phyloP scores from a whole-genome alignment of 2,329 filamentous ascomycete species.

The Phialophora chinensis region DNA sequence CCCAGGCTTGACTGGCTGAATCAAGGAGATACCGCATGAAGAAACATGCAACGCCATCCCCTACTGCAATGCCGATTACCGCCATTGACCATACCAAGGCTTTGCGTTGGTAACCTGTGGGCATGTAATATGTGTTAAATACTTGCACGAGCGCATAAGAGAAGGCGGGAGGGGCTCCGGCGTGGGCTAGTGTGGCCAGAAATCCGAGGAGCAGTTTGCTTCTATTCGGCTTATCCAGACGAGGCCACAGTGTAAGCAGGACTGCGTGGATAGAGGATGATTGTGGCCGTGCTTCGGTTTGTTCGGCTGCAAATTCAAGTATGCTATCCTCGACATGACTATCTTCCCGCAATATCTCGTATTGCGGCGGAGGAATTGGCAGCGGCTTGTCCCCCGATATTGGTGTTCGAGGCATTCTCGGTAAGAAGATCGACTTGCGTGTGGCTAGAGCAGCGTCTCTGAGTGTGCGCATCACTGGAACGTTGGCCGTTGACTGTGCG shows the following conservation, averaged over 20 bases:
- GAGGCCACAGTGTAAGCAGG: constrained; percentile 73
- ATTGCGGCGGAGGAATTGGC: constrained; percentile 19
- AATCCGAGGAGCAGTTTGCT: constrained; percentile 65
- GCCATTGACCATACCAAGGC: constrained; percentile 71
- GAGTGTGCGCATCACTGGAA: neutral
- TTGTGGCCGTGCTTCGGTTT: neutral
- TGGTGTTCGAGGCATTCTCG: constrained; percentile 8
- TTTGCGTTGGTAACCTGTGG: constrained; percentile 54
- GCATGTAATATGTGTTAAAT: constrained; percentile 70
- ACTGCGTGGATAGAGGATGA: constrained; percentile 58
- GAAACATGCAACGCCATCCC: constrained; percentile 71
- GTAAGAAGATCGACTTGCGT: constrained; percentile 1
- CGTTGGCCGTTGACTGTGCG: neutral
- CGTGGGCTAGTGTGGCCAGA: constrained; percentile 66
- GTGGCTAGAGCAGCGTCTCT: neutral
- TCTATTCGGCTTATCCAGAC: constrained; percentile 59
- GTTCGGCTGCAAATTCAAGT: neutral
- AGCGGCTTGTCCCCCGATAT: constrained; percentile 23
- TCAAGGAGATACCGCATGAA: constrained; percentile 75
- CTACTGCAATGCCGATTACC: constrained; percentile 70
- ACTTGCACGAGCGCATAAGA: constrained; percentile 77
- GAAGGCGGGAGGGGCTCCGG: constrained; percentile 74
- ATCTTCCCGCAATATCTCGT: neutral
- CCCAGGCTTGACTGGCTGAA: constrained; percentile 74
- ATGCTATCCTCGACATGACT: neutral